Evolutionary conservation across 768 basidiomycete genomes (phyloP).

Genomic region (Trametes cingulata): DNA sequence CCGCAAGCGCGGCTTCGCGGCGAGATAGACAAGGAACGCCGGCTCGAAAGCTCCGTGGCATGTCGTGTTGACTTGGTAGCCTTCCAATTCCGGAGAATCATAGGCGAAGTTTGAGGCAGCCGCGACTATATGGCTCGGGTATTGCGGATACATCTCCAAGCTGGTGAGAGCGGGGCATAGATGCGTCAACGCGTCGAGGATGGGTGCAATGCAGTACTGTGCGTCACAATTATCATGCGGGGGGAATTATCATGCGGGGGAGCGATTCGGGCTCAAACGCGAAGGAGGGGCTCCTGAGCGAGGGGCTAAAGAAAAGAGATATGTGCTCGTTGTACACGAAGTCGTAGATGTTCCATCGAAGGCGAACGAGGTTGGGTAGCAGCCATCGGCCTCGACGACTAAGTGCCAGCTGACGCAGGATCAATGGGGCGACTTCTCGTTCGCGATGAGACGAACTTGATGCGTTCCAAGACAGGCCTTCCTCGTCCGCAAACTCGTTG

Average conservation of each 20-base stretch:
- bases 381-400: not conserved
- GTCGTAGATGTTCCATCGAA: slow-evolving; percentile 2
- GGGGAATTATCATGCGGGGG: too few relatives aligned
- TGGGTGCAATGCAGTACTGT: not conserved
- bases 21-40: not conserved
- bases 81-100: not conserved
- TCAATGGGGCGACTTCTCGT: not conserved
- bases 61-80: not conserved
- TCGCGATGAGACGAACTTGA: not conserved
- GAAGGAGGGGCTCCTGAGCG: not conserved
- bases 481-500: not conserved
- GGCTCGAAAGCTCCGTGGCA: not conserved
- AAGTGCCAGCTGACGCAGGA: not conserved
- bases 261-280: not conserved
- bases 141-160: not conserved
- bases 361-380: not conserved
- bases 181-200: not conserved
- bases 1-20: not conserved
- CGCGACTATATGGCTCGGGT: not conserved
- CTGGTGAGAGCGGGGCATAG: not conserved
- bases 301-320: not conserved
- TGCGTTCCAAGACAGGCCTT: not conserved
- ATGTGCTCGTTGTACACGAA: not conserved
- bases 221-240: too few relatives aligned
- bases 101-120: not conserved